Base-by-base conservation (phyloP, 176 grass and related monocot genomes). In the Urochloa ruziziensis region DNA sequence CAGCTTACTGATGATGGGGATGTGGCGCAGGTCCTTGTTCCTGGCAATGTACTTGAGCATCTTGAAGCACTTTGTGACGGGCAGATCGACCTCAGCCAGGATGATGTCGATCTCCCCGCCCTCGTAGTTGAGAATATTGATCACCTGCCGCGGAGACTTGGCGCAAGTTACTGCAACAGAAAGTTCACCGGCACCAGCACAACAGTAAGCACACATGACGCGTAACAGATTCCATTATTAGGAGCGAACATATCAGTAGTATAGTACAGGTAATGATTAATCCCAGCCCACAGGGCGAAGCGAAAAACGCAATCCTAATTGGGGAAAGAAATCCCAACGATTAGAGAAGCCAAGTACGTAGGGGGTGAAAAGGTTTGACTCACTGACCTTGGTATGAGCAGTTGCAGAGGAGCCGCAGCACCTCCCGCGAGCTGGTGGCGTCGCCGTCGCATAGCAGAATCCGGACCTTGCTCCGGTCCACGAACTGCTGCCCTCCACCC, bases 1-100 rank as follows among this genome's bases (percentile, higher is more conserved):
- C 52, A 61, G 67, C 90, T 92, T 77, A 97, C 95, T 99, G 86
- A 99, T 99, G 43, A 99, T 92, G 62, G 96, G 89, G 87, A 99
- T 96, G 82, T 89, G 96, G 37, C 87, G 88, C 70, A 99, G 77
- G 25, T 88, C 90, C 85, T 89, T 92, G 57, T 99, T 92, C 72
- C 96, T 92, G 70, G 89, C 80, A 56, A 99, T 94, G 89, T 96
- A 99, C 80, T 96, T 99, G 78, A 99, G 85, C 93, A 99, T 93
- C 91, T 99, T 99, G 62, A 92, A 92, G 19, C 96, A 94, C 76
- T 96, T 98, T 49, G 91, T 57, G 30, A 98, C 75, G 0, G 96
- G 96, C 64, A 98, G 93, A 79, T 98, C 93, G 15, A 95, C 89
- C 86, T 98, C 96, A 17, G 96, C 87, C 54, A 98, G 72, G 83